Base-by-base conservation (phyloP, 73 alveolate species). In the Uronychia setigera region DNA sequence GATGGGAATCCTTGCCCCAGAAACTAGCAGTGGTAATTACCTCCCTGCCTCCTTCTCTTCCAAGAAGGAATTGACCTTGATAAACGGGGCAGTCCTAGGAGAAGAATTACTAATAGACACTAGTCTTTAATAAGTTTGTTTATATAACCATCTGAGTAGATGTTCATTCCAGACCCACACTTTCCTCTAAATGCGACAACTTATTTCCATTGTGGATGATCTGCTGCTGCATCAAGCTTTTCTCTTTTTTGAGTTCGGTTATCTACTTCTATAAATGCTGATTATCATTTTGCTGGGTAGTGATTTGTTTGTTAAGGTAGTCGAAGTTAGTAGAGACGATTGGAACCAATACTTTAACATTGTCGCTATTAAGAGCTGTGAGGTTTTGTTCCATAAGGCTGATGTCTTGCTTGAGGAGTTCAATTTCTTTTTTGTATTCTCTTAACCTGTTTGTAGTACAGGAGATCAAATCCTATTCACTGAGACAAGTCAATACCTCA, bases 171-270 rank as follows among this genome's bases (percentile, higher is more conserved):
- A 46, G 19, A 19, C 94, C 94, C 29, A 88, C 90, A 1, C 58
- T 33, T 0, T 88, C 90, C 31, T 88, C 94, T 13, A 88, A 87
- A 59, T 67, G 19, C 11, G 90, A 81, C 0, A 88, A 74, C 83
- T 81, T 88, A 35, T 88, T 33, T 0, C 78, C n/a, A 0, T 78
- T 46, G 27, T 29, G 76, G 84, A 88, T 88, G 27, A 88, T 88
- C 46, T 88, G 74, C 57, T 88, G 58, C 32, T 88, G 83, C 87
- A 88, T 82, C 34, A 88, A 33, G 33, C 86, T 74, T 60, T 88
- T 88, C 86, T 88, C 94, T 57, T 81, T 88, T 83, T 88, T 88
- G 26, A 88, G 83, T 35, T 88, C 94, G 26, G 90, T 81, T 35
- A 88, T 35, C 33, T 88, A 83, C 60, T 81, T 81, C 74, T 88